Conservation (phyloP, 2,329 filamentous ascomycete species). For the Paecilomyces niveus region DNA sequence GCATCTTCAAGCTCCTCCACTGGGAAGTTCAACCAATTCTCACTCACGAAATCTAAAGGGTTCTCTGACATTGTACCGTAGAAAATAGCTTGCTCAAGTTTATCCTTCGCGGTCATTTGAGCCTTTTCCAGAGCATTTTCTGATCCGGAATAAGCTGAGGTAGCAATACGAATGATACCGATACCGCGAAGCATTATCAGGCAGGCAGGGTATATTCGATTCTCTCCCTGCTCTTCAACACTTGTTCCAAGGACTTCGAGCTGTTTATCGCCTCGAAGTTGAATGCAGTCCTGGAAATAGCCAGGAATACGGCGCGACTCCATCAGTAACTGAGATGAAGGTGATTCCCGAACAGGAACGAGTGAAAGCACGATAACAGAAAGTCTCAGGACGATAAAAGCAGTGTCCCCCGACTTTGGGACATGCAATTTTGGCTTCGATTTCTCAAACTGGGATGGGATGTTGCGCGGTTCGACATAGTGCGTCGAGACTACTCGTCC, state of each 20-base stretch:
- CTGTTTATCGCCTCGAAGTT: constrained; percentile 55
- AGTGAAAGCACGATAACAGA: constrained; percentile 74
- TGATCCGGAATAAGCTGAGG: constrained; percentile 23
- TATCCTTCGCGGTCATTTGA: constrained; percentile 72
- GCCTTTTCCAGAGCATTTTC: constrained; percentile 43
- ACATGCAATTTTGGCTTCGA: constrained; percentile 64
- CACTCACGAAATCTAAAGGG: constrained; percentile 74
- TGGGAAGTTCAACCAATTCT: constrained; percentile 59
- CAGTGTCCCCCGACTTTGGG: constrained; percentile 70
- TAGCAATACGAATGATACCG: constrained; percentile 50
- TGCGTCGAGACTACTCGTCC: constrained; percentile 59
- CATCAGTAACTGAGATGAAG: constrained; percentile 66
- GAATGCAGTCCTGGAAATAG: constrained; percentile 79
- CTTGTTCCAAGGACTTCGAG: constrained; percentile 45
- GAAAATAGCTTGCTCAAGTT: constrained; percentile 91
- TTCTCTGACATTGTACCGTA: constrained; percentile 77
- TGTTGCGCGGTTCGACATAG: constrained; percentile 59
- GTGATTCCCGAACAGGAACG: constrained; percentile 58
- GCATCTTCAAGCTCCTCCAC: constrained; percentile 67
- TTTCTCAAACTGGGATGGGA: constrained; percentile 35
- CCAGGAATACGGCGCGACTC: constrained; percentile 58
- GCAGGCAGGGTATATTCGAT: constrained; percentile 35
- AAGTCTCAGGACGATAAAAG: constrained; percentile 72
- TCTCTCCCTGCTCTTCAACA: constrained; percentile 37
- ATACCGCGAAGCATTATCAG: constrained; percentile 51